Percentiles rank a stretch among this genome's conserved stretches.
Evolutionary conservation across 1,284 basidiomycete species (phyloP).

Genomic region (Cutaneotrichosporon spelunceum): DNA sequence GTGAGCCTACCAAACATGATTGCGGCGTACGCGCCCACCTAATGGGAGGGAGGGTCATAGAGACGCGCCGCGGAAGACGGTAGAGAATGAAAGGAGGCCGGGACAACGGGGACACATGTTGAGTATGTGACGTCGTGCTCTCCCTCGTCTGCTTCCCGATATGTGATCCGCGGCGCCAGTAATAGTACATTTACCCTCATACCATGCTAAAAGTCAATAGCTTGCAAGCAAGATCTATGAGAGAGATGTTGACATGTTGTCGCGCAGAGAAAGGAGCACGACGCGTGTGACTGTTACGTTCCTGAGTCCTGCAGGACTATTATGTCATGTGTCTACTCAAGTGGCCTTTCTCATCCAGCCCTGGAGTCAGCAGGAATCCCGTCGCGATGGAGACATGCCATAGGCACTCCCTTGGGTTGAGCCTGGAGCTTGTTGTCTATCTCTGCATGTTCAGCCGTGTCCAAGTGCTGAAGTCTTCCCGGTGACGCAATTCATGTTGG

Average conservation of each 20-base stretch:
- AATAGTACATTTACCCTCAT: too few species aligned
- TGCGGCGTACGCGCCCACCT: not conserved
- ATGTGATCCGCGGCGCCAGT: too few species aligned
- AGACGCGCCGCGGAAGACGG: too few species aligned
- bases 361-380: not conserved
- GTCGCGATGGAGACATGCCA: not conserved
- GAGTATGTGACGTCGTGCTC: too few species aligned
- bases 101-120: too few species aligned
- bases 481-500: not conserved
- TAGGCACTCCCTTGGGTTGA: not conserved
- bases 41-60: too few species aligned
- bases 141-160: too few species aligned
- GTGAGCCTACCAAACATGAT: not conserved
- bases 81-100: too few species aligned
- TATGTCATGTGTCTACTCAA: not conserved
- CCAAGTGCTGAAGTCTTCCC: not conserved
- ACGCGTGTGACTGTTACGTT: not conserved
- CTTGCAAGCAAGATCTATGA: not conserved
- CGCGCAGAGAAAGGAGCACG: not conserved
- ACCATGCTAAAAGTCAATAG: not conserved
- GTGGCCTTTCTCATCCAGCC: not conserved
- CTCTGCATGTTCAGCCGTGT: not conserved
- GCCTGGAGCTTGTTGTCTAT: not conserved
- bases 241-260: not conserved
- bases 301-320: not conserved